Evolutionary conservation across 768 basidiomycete species (phyloP).

Genomic region (Kondoa malvinella): DNA sequence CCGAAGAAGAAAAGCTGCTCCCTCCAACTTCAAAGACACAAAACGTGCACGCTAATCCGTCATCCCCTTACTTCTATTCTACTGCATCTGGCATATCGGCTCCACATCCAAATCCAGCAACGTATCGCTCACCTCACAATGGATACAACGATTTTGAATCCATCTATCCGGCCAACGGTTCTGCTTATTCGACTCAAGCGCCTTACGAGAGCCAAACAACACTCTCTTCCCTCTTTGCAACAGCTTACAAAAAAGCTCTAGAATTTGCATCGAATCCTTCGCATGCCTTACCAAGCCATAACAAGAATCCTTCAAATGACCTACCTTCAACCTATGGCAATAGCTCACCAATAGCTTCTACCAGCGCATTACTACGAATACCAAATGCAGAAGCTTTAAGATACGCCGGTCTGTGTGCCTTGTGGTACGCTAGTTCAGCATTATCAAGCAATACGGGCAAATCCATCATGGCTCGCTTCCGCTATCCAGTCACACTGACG

Average conservation of each 20-base stretch:
- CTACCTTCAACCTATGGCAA: not conserved
- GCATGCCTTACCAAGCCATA: not conserved
- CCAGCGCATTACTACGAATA: not conserved
- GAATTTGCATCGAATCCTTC: not conserved
- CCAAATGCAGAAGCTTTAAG: not conserved
- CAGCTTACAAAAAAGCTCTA: not conserved
- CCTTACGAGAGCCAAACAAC: not conserved
- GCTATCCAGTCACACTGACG: slow-evolving; percentile 85
- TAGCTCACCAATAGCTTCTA: not conserved
- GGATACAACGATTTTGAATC: not conserved
- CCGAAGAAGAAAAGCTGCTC: no score
- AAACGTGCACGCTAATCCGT: not conserved
- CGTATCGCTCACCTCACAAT: not conserved
- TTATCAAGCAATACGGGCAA: slow-evolving; percentile 63
- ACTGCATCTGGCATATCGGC: not conserved
- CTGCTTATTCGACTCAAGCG: not conserved
- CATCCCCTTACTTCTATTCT: not conserved
- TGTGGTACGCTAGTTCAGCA: slow-evolving; percentile 72
- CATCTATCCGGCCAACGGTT: not conserved
- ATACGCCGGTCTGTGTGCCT: slow-evolving; percentile 38
- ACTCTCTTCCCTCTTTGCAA: not conserved
- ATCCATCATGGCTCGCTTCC: slow-evolving; percentile 76
- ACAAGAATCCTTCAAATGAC: not conserved
- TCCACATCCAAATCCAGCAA: not conserved
- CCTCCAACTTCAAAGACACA: no score